Base-by-base conservation (phyloP, 2,329 filamentous ascomycete species). In the Aspergillus pseudoviridinutans region DNA sequence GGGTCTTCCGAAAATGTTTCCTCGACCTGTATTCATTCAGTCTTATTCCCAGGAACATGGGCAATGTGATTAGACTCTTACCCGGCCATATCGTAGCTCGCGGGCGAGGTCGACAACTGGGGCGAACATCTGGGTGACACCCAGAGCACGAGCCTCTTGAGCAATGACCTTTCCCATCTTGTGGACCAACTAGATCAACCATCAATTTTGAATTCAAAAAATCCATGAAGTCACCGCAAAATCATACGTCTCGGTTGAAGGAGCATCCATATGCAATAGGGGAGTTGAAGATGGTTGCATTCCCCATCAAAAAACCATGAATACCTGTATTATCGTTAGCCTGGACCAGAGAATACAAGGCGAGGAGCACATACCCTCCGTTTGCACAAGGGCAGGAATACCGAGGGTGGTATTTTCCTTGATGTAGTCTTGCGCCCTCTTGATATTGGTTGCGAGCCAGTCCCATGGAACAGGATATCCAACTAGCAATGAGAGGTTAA, bases 281-380 rank as follows among this genome's bases (percentile, higher is more conserved):
- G 1, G 86, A 89, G 73, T 91, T 91, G 78, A 91, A 92, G 58
- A 91, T 89, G 1, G 89, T 91, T 2, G 87, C 88, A 69, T 91
- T 91, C 8, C 83, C 82, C 46, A 87, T 82, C 35, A 90, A 76
- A 62, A 91, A 85, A 1, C 88, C 89, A 66, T 91, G 88, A 49
- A 91, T 87, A 38, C 67, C 67, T 69, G 47, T 17, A 41, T 27
- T 38, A 3, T 38, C 35, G 7, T 38, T n/a, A 38, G 35, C 4
- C 3, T n/a, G 3, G 10, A 38, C 35, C 35, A 38, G 10, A 38
- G 35, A 27, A 27, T 6, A 27, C 25, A 6, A 27, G 25, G 25
- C 25, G 25, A 27, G 35, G 10, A 6, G 35, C 35, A 12, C 61
- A 24, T 58, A 72, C 85, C 87, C 73, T 92, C 89, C 3, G 84